These are phyloP conservation scores for Anastatica hierochuntica DNA, from an alignment of 345 rosid species.

Conservation along the genomic window DNA sequence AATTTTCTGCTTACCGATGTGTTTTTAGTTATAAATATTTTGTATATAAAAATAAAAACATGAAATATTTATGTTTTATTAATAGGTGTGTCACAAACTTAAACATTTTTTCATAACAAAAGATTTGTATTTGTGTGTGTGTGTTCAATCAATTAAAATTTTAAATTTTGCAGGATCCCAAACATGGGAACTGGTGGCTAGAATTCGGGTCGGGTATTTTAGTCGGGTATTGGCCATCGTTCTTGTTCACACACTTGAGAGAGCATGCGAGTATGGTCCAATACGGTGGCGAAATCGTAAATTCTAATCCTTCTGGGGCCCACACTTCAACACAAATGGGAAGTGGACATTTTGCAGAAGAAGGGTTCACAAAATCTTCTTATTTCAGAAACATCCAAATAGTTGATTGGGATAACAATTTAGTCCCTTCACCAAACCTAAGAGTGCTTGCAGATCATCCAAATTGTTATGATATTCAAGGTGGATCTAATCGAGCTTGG, in stretches of 20 bases:
- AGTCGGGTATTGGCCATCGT: slow-evolving; percentile 97
- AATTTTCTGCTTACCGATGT: no score
- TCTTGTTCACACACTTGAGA: slow-evolving; percentile 70
- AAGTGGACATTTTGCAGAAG: slow-evolving; percentile 87
- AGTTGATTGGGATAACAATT: slow-evolving; percentile 94
- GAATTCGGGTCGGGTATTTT: slow-evolving; percentile 91
- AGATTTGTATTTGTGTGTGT: no score
- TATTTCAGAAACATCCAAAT: slow-evolving; percentile 85
- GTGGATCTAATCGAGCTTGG: slow-evolving; percentile 77
- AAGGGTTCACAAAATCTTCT: slow-evolving; percentile 88
- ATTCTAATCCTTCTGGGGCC: slow-evolving; percentile 56
- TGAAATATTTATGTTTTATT: no score
- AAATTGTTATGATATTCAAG: slow-evolving; percentile 79
- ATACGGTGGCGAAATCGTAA: slow-evolving; percentile 89
- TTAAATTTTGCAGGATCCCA: slow-evolving; percentile 77
- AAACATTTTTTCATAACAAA: no score
- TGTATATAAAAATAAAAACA: no score
- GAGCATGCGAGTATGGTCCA: slow-evolving; percentile 98
- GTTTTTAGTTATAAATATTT: no score
- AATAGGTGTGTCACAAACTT: no score
- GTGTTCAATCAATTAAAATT: no score
- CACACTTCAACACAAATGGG: slow-evolving; percentile 97
- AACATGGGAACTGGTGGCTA: slow-evolving; percentile 99
- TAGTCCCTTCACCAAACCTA: slow-evolving; percentile 59
- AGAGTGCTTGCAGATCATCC: slow-evolving; percentile 81